phyloP scores from a whole-genome alignment of 345 rosid species.

The Aegle marmelos region DNA sequence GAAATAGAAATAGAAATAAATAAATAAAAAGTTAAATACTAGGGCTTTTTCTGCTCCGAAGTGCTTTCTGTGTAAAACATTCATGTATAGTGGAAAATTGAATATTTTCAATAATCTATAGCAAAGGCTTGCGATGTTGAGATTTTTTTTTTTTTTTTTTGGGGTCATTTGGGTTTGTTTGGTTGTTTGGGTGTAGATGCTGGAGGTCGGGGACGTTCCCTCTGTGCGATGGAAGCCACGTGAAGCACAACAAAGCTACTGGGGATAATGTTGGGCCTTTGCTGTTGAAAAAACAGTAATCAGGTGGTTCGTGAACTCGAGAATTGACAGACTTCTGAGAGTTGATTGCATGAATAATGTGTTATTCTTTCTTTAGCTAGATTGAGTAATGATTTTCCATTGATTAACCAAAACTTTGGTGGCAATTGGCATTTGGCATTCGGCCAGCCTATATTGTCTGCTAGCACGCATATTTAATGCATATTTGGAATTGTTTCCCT shows the following conservation, averaged over 20 bases:
- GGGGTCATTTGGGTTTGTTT: neutral
- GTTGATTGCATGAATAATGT: neutral
- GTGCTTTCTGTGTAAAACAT: too few relatives aligned
- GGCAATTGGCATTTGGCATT: too few relatives aligned
- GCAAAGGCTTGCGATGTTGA: neutral
- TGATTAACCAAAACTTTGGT: neutral
- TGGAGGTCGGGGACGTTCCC: slow-evolving; percentile 96
- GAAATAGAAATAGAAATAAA: too few relatives aligned
- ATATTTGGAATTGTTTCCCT: too few relatives aligned
- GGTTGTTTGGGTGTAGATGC: slow-evolving; percentile 43
- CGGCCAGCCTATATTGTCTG: too few relatives aligned
- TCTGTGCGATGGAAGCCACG: slow-evolving; percentile 85
- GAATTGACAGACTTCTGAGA: neutral
- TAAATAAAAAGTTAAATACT: too few relatives aligned
- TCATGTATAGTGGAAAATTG: too few relatives aligned
- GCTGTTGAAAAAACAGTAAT: slow-evolving; percentile 54
- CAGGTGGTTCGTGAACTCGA: neutral
- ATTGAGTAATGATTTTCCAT: neutral
- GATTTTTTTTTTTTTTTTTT: too few relatives aligned
- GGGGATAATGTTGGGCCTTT: slow-evolving; percentile 90
- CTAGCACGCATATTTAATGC: too few relatives aligned
- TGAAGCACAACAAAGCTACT: slow-evolving; percentile 91
- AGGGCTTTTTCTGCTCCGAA: neutral
- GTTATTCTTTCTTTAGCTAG: neutral
- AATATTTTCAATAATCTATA: too few relatives aligned